Evolutionary conservation across 768 basidiomycete genomes (phyloP).

Genomic region (Tulasnella sp.): DNA sequence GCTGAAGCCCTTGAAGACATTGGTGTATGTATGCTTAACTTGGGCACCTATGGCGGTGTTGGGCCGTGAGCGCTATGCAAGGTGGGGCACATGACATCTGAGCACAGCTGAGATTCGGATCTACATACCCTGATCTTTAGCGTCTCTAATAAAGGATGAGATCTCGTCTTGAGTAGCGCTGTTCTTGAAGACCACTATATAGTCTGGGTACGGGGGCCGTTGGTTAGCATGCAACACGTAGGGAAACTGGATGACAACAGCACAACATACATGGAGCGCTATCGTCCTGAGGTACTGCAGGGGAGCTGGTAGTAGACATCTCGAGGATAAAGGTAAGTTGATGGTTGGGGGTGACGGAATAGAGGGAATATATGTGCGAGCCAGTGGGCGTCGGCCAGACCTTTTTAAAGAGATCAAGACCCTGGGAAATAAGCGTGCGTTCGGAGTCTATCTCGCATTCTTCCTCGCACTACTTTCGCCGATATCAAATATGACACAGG

Average conservation of each 20-base stretch:
- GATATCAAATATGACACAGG: too few relatives aligned
- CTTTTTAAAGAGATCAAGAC: neutral
- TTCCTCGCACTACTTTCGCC: neutral
- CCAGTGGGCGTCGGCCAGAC: too few relatives aligned
- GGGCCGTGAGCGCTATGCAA: too few relatives aligned
- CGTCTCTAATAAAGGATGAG: slow-evolving; percentile 7
- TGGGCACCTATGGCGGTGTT: neutral
- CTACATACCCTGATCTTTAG: slow-evolving; percentile 13
- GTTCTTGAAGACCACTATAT: slow-evolving; percentile 28
- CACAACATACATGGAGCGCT: neutral
- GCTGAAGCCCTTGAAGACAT: slow-evolving; percentile 19
- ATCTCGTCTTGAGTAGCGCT: slow-evolving; percentile 24
- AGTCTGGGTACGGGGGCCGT: neutral
- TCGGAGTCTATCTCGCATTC: neutral
- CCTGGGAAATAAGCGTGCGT: neutral
- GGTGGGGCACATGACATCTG: too few relatives aligned
- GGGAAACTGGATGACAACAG: neutral
- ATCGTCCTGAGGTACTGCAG: neutral
- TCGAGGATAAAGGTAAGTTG: neutral
- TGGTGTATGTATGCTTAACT: neutral
- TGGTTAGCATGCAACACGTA: neutral
- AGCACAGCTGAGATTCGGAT: neutral
- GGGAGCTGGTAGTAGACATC: neutral
- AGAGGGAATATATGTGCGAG: neutral
- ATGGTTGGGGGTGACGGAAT: neutral